Percentiles rank a stretch among this genome's conserved stretches.
Evolutionary conservation across 2,329 filamentous ascomycete species (phyloP).

Genomic region (Escovopsis weberi): DNA sequence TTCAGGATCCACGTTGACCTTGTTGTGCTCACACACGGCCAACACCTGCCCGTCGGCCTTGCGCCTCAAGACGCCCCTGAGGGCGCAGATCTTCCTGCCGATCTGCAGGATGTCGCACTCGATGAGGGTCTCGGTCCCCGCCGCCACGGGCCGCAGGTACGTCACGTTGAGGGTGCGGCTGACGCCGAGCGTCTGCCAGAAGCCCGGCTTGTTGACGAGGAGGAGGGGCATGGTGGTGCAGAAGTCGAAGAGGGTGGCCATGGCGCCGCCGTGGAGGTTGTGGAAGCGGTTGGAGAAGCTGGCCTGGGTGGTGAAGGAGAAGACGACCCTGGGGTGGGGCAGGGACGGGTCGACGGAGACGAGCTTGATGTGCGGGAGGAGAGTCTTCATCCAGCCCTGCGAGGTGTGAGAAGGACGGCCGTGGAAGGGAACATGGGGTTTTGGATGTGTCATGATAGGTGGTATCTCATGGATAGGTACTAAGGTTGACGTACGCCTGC

Average conservation of each 20-base stretch:
- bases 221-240: constrained; percentile 45
- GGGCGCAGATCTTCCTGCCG: constrained; percentile 37
- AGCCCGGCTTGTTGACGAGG: constrained; percentile 39
- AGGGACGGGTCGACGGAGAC: constrained; percentile 18
- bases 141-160: constrained; percentile 47
- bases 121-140: constrained; percentile 35
- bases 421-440: not conserved
- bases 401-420: not conserved
- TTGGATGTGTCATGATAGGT: too few relatives aligned
- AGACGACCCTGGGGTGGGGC: constrained; percentile 26
- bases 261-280: constrained; percentile 48
- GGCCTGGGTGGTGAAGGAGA: constrained; percentile 33
- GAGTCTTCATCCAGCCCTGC: constrained; percentile 30
- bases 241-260: constrained; percentile 53
- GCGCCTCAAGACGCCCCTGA: constrained; percentile 40
- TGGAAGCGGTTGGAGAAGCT: constrained; percentile 37
- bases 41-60: constrained; percentile 37
- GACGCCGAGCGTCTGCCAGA: constrained; percentile 49
- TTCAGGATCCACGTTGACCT: constrained; percentile 42
- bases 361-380: constrained; percentile 28
- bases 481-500: too few relatives aligned
- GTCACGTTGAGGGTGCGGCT: constrained; percentile 51
- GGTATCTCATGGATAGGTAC: too few relatives aligned
- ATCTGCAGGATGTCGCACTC: constrained; percentile 43
- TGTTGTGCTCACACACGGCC: constrained; percentile 48